Evolutionary conservation across 2,329 filamentous ascomycete species (phyloP).

Genomic region (Colletotrichum gloeosporioides): DNA sequence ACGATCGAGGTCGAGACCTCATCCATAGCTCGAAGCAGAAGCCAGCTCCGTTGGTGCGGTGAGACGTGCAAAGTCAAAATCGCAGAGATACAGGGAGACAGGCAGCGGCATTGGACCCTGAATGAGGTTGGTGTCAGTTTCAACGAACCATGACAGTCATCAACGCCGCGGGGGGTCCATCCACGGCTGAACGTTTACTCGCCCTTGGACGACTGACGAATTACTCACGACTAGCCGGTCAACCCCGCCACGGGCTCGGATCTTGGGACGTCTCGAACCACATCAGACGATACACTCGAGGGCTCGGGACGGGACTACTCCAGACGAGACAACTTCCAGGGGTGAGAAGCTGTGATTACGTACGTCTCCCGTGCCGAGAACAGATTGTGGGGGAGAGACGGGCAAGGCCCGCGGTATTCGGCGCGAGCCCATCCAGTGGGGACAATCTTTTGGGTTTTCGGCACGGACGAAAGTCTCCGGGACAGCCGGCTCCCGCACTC

Average conservation of each 20-base stretch:
- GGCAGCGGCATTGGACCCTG: conserved; percentile 14
- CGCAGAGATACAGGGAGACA: neutral
- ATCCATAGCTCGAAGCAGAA: neutral
- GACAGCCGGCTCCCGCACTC: neutral
- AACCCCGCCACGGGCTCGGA: neutral
- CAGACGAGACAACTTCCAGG: neutral
- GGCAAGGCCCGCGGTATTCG: neutral
- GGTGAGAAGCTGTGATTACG: neutral
- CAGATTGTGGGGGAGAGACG: neutral
- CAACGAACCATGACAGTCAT: neutral
- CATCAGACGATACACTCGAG: conserved; percentile 14
- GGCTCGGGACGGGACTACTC: neutral
- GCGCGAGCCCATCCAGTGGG: neutral
- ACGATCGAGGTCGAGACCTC: neutral
- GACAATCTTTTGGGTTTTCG: neutral
- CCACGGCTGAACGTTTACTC: neutral
- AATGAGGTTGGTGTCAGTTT: neutral
- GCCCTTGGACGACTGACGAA: neutral
- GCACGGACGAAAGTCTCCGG: conserved; percentile 7
- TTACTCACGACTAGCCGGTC: neutral
- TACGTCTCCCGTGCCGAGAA: neutral
- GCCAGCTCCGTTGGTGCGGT: conserved; percentile 2
- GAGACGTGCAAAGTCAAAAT: neutral
- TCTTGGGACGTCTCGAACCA: conserved; percentile 10
- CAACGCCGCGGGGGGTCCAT: neutral